phyloP scores from a whole-genome alignment of 257 asterid species.

The Nyctanthes arbortristis region DNA sequence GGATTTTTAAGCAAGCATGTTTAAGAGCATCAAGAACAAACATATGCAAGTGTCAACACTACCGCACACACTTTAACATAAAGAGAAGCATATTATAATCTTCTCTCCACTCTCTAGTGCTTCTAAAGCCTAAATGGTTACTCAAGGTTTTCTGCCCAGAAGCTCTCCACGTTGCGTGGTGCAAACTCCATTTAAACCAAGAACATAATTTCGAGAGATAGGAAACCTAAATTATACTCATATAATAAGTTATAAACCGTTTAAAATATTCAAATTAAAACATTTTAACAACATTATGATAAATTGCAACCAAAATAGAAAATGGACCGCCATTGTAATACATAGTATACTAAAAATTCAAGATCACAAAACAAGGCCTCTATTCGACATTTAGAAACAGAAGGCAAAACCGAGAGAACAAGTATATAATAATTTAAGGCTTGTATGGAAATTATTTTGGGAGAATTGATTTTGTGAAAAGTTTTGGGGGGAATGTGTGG shows the following conservation, averaged over 20 bases:
- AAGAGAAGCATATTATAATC: too few relatives aligned
- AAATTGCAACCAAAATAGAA: neutral
- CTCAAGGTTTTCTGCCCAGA: neutral
- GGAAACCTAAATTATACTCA: neutral
- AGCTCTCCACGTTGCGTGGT: neutral
- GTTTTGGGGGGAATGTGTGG: too few relatives aligned
- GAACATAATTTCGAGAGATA: neutral
- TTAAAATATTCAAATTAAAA: neutral
- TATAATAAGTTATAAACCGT: neutral
- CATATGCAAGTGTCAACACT: too few relatives aligned
- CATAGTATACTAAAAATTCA: neutral
- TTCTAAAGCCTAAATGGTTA: neutral
- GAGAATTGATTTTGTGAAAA: too few relatives aligned
- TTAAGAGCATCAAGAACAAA: neutral
- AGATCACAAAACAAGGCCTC: neutral
- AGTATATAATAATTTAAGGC: too few relatives aligned
- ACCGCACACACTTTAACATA: too few relatives aligned
- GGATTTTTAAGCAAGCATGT: neutral
- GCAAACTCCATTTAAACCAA: neutral
- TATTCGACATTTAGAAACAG: neutral
- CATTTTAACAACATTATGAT: neutral
- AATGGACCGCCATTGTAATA: neutral
- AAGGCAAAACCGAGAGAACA: neutral
- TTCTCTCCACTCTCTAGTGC: neutral
- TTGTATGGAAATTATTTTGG: too few relatives aligned